Conservation (phyloP, 257 asterid genomes). For the Solanum clarkiae region DNA sequence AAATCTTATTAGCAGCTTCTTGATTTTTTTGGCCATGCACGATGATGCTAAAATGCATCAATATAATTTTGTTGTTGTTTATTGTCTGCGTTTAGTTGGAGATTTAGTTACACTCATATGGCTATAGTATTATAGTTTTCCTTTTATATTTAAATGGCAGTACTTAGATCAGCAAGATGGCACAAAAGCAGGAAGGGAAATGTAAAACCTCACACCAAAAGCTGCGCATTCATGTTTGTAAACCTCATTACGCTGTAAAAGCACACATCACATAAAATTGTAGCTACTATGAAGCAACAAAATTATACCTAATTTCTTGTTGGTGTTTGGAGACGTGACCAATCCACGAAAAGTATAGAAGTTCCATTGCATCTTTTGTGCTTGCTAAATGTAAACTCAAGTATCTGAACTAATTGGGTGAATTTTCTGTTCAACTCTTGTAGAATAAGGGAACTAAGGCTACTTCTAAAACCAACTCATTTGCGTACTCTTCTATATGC, state of each 20-base stretch:
- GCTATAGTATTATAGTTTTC: neutral
- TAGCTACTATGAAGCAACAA: neutral
- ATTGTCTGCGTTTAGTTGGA: neutral
- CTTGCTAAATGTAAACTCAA: neutral
- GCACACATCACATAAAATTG: neutral
- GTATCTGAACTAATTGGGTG: neutral
- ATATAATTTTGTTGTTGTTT: neutral
- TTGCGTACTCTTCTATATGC: too few species aligned
- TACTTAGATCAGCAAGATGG: neutral
- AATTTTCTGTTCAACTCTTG: too few species aligned
- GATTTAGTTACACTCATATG: neutral
- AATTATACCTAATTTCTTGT: neutral
- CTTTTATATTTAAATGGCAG: neutral
- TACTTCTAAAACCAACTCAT: too few species aligned
- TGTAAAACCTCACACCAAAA: too few species aligned
- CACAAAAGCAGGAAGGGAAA: neutral
- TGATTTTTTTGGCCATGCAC: neutral
- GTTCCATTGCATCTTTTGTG: neutral
- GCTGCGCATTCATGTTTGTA: neutral
- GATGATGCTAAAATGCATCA: neutral
- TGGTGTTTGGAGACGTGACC: neutral
- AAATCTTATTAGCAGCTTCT: conserved; percentile 52
- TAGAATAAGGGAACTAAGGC: too few species aligned
- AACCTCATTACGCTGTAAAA: neutral
- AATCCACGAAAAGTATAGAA: neutral